phyloP scores from a whole-genome alignment of 495 filamentous ascomycete genomes.

The Oidiodendron maius region DNA sequence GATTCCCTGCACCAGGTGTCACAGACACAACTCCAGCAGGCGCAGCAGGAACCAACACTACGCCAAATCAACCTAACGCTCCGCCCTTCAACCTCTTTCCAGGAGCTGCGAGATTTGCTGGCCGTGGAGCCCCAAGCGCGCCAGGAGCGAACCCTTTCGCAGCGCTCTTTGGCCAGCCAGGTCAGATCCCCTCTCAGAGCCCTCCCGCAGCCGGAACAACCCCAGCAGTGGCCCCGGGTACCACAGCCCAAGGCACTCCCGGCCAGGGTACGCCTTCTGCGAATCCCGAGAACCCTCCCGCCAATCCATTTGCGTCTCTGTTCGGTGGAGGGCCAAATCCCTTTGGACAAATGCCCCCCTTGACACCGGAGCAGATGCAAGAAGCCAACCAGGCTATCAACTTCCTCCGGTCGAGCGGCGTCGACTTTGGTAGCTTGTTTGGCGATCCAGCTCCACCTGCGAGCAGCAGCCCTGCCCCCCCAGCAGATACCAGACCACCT shows the following conservation, averaged over 20 bases:
- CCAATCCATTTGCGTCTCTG: slow-evolving; percentile 48
- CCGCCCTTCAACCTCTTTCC: slow-evolving; percentile 26
- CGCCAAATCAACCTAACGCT: slow-evolving; percentile 31
- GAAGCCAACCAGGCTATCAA: slow-evolving; percentile 43
- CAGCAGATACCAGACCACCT: slow-evolving; percentile 76
- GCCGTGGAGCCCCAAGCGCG: slow-evolving; percentile 34
- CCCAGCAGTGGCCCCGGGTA: slow-evolving; percentile 7
- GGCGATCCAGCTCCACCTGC: slow-evolving; percentile 14
- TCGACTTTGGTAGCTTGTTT: slow-evolving; percentile 27
- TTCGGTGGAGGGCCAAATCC: slow-evolving; percentile 42
- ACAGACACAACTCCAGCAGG: slow-evolving; percentile 28
- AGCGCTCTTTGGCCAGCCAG: slow-evolving; percentile 45
- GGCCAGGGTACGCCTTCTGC: slow-evolving; percentile 24
- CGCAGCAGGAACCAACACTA: slow-evolving; percentile 22
- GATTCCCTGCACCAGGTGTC: slow-evolving; percentile 76
- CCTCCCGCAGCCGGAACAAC: slow-evolving; percentile 28
- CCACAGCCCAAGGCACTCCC: neutral
- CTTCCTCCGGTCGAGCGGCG: slow-evolving; percentile 30
- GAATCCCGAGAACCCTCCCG: slow-evolving; percentile 20
- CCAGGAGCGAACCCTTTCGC: slow-evolving; percentile 77
- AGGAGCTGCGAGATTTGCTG: slow-evolving; percentile 19
- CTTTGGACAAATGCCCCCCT: slow-evolving; percentile 27
- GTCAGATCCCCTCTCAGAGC: slow-evolving; percentile 25
- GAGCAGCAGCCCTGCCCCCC: slow-evolving; percentile 38
- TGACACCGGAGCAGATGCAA: slow-evolving; percentile 21